Conservation (phyloP, 1,284 basidiomycete species). For the Coniophora puteana region DNA sequence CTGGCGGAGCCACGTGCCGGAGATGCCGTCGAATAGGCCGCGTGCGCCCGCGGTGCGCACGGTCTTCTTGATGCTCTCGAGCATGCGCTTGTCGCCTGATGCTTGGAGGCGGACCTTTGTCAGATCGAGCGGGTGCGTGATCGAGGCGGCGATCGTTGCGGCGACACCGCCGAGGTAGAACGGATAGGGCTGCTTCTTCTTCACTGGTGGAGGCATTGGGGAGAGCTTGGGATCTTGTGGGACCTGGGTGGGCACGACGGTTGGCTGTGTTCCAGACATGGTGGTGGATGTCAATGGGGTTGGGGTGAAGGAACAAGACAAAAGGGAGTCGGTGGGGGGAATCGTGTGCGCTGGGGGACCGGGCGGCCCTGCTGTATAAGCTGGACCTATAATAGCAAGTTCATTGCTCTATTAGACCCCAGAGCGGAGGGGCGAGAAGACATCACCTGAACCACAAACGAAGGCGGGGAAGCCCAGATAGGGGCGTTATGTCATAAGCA, state of each 20-base stretch:
- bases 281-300: background rate
- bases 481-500: no score
- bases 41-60: conserved; percentile 67
- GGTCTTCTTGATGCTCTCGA: conserved; percentile 76
- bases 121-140: conserved; percentile 69
- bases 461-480: no score
- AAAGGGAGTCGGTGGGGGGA: no score
- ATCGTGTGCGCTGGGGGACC: no score
- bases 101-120: conserved; percentile 88
- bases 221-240: no score
- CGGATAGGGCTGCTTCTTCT: conserved; percentile 43
- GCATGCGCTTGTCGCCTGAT: conserved; percentile 84
- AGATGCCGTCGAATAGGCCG: conserved; percentile 83
- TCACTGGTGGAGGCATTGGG: conserved; percentile 6
- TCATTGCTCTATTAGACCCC: no score
- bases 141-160: conserved; percentile 27
- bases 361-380: no score
- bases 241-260: no score
- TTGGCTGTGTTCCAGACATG: background rate
- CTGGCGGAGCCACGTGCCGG: conserved; percentile 87
- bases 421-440: no score
- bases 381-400: no score
- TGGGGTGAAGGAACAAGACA: background rate
- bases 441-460: no score
- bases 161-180: conserved; percentile 45